Evolutionary conservation across 441 rosid species (phyloP).

Genomic region (Populus hybrid): DNA sequence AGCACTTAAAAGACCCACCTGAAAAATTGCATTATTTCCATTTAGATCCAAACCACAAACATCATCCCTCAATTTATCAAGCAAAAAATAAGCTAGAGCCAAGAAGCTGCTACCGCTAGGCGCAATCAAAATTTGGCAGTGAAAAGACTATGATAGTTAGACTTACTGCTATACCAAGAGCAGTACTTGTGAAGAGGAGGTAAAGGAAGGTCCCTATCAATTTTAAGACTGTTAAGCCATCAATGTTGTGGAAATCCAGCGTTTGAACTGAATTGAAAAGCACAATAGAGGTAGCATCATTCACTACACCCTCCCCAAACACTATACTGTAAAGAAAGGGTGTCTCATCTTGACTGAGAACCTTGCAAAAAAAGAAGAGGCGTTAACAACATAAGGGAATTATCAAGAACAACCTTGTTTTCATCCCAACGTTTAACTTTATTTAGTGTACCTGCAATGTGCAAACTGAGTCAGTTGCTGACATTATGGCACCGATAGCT

Average conservation of each 20-base stretch:
- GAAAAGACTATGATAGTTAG: not conserved
- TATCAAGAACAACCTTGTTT: not conserved
- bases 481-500: slow-evolving; percentile 70
- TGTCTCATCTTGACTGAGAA: slow-evolving; percentile 77
- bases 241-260: slow-evolving; percentile 34
- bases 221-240: slow-evolving; percentile 34
- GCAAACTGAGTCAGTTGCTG: slow-evolving; percentile 83
- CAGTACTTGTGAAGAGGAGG: slow-evolving; percentile 60
- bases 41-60: slow-evolving; percentile 13
- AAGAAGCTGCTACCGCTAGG: not conserved
- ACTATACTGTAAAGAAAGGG: slow-evolving; percentile 74
- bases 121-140: not conserved
- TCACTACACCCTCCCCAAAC: slow-evolving; percentile 82
- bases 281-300: slow-evolving; percentile 81
- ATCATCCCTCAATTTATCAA: not conserved
- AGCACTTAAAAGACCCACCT: slow-evolving; percentile 66
- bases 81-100: not conserved
- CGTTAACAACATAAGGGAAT: slow-evolving; percentile 2
- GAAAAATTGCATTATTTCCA: slow-evolving; percentile 25
- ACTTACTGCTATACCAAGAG: slow-evolving; percentile 66
- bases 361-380: slow-evolving; percentile 32
- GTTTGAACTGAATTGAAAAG: slow-evolving; percentile 66
- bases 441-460: slow-evolving; percentile 56
- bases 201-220: slow-evolving; percentile 67
- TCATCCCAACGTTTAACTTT: not conserved